phyloP scores from a whole-genome alignment of 164 flowering plant genomes.

The Tetracentron sinense region DNA sequence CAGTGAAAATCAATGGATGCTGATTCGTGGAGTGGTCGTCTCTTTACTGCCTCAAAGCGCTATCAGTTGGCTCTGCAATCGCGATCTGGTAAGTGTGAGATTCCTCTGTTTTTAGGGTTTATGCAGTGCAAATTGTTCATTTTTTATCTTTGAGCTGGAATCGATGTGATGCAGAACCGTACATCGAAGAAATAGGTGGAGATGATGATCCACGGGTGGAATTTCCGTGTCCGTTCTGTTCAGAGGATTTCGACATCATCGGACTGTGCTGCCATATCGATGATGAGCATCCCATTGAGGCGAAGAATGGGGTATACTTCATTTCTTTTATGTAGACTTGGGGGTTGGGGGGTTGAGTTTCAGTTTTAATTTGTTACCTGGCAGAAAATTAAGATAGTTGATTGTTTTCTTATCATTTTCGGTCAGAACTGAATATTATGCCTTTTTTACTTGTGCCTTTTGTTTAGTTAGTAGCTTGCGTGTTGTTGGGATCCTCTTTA shows the following conservation, averaged over 20 bases:
- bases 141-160: neutral
- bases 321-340: neutral
- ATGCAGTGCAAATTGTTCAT: neutral
- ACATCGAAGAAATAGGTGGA: conserved; percentile 66
- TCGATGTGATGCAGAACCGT: conserved; percentile 43
- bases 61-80: conserved; percentile 59
- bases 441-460: neutral
- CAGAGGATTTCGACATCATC: conserved; percentile 74
- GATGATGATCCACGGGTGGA: conserved; percentile 78
- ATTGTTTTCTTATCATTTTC: neutral
- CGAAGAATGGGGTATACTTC: conserved; percentile 66
- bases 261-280: conserved; percentile 89
- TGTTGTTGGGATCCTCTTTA: too few relatives aligned
- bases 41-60: conserved; percentile 51
- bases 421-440: neutral
- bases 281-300: conserved; percentile 79
- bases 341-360: too few relatives aligned
- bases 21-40: conserved; percentile 65
- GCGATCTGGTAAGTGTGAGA: conserved; percentile 44
- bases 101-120: neutral
- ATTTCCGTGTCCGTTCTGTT: conserved; percentile 77
- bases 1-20: conserved; percentile 39
- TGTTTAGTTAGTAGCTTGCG: too few relatives aligned
- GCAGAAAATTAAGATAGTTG: neutral
- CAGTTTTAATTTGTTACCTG: neutral